These are phyloP conservation scores for Zygoascus ofunaensis DNA, from an alignment of 805 yeast species.

Conservation along the genomic window DNA sequence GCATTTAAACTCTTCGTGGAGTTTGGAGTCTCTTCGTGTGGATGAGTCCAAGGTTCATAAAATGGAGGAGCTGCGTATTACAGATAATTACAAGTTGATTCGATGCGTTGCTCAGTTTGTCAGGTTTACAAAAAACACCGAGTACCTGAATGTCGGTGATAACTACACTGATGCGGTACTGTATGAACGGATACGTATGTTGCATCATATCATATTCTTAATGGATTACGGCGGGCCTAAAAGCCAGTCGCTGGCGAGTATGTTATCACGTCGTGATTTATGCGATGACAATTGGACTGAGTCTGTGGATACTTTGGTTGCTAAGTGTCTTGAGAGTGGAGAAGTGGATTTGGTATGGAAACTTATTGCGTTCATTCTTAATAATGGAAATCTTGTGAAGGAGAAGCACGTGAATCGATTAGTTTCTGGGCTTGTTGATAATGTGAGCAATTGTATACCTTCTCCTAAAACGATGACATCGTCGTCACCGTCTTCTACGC, in stretches of 20 bases:
- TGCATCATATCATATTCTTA: slow-evolving; percentile 12
- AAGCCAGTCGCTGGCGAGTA: not conserved
- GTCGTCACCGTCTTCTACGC: not conserved
- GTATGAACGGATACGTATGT: slow-evolving; percentile 6
- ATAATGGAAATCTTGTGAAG: not conserved
- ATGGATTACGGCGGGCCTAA: not conserved
- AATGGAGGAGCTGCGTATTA: slow-evolving; percentile 27
- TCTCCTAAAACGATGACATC: not conserved
- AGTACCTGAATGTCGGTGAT: slow-evolving; percentile 15
- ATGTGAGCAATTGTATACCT: not conserved
- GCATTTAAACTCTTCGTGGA: slow-evolving; percentile 14
- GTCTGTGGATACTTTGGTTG: not conserved
- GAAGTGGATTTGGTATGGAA: not conserved
- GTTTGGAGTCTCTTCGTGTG: slow-evolving; percentile 14
- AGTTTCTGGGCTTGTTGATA: not conserved
- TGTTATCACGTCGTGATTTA: not conserved
- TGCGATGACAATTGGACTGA: not conserved
- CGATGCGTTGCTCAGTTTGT: slow-evolving; percentile 19
- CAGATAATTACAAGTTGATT: slow-evolving; percentile 25
- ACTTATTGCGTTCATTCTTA: not conserved
- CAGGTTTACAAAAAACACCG: slow-evolving; percentile 9
- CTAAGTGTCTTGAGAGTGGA: not conserved
- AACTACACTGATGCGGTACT: slow-evolving; percentile 10
- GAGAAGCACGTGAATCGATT: not conserved
- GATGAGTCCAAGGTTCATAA: slow-evolving; percentile 14